These are phyloP conservation scores for Aspergillus haitiensis DNA, from an alignment of 495 filamentous ascomycete species.

Conservation along the genomic window DNA sequence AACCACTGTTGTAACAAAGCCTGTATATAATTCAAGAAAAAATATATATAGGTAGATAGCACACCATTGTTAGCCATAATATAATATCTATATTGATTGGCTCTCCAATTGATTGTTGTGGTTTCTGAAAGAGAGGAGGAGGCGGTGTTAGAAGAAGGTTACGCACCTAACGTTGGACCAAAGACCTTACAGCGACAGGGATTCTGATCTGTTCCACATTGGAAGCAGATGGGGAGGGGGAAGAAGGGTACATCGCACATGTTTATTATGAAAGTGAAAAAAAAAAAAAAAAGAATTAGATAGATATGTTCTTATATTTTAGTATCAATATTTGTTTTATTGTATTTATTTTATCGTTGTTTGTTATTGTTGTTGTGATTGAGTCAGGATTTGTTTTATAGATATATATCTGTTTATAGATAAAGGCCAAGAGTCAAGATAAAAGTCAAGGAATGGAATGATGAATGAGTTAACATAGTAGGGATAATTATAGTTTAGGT, in stretches of 20 bases:
- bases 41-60: not conserved
- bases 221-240: slow-evolving; percentile 53
- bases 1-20: slow-evolving; percentile 49
- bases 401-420: no score
- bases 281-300: not conserved
- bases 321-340: slow-evolving; percentile 3
- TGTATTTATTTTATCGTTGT: slow-evolving; percentile 2
- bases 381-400: no score
- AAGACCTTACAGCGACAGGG: slow-evolving; percentile 64
- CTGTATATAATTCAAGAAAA: slow-evolving; percentile 21
- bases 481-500: not conserved
- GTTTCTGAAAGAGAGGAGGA: no score
- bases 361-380: not conserved
- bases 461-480: no score
- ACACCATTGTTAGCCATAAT: not conserved
- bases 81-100: no score
- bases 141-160: no score
- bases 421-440: no score
- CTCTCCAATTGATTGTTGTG: no score
- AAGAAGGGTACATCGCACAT: slow-evolving; percentile 45
- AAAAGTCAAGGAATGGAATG: no score
- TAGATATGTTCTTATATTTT: slow-evolving; percentile 7
- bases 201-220: slow-evolving; percentile 60
- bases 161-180: slow-evolving; percentile 56
- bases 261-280: slow-evolving; percentile 6